phyloP scores from a whole-genome alignment of 192 early-diverging fungal species.

The Coemansia aciculifera region DNA sequence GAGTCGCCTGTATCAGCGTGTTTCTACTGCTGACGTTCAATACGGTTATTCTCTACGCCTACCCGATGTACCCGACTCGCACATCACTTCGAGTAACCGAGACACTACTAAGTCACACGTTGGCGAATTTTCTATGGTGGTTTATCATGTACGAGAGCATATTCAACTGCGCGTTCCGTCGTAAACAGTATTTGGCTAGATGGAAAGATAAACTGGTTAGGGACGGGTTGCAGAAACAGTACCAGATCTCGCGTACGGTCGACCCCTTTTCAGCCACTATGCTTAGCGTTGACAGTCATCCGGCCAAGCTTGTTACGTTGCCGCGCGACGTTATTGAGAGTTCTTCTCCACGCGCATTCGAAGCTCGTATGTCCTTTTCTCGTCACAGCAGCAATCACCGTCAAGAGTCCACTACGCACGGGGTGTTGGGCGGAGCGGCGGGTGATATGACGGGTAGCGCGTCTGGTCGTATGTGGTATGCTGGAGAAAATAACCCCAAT shows the following conservation, averaged over 20 bases:
- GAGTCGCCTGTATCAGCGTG: conserved; percentile 39
- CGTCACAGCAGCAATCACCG: conserved; percentile 13
- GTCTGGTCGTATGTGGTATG: conserved; percentile 6
- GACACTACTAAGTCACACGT: conserved; percentile 28
- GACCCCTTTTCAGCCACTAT: conserved; percentile 46
- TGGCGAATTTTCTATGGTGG: conserved; percentile 55
- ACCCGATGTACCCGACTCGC: conserved; percentile 41
- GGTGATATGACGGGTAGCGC: background rate
- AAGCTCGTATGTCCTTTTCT: conserved; percentile 44
- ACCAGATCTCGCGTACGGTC: conserved; percentile 44
- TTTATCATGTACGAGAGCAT: conserved; percentile 55
- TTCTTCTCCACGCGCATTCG: conserved; percentile 18
- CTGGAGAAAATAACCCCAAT: background rate
- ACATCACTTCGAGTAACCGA: conserved; percentile 21
- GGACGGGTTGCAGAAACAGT: conserved; percentile 53
- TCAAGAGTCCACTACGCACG: conserved; percentile 11
- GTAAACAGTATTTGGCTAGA: conserved; percentile 29
- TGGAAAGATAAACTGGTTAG: conserved; percentile 52
- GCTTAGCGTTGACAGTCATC: conserved; percentile 27
- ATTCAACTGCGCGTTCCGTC: conserved; percentile 40
- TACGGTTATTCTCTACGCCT: conserved; percentile 39
- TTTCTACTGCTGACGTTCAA: conserved; percentile 47
- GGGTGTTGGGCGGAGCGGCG: background rate
- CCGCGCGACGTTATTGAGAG: conserved; percentile 27
- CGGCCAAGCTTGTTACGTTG: conserved; percentile 28